Evolutionary conservation across 495 filamentous ascomycete genomes (phyloP).

Genomic region (Pseudotulostoma volvatum): DNA sequence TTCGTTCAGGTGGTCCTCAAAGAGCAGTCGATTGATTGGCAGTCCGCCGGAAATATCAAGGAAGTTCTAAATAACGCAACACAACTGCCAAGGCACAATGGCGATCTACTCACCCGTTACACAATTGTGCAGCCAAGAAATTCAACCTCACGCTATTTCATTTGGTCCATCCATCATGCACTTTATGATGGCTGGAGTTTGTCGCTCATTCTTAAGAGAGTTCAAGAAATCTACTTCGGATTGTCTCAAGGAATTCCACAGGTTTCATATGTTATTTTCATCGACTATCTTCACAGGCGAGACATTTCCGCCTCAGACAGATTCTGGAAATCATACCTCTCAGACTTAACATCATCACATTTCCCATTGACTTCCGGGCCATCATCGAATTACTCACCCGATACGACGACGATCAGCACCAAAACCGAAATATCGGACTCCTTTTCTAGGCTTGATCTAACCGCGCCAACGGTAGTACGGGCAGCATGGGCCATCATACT

Average conservation of each 20-base stretch:
- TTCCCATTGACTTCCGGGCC: constrained; percentile 5
- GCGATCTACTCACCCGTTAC: constrained; percentile 39
- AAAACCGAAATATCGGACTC: constrained; percentile 7
- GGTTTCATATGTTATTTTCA: constrained; percentile 25
- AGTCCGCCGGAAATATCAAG: constrained; percentile 24
- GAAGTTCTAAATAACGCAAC: constrained; percentile 28
- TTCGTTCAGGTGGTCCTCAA: constrained; percentile 41
- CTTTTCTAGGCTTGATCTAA: constrained; percentile 18
- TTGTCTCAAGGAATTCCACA: constrained; percentile 3
- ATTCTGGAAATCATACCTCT: constrained; percentile 31
- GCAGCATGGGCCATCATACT: constrained; percentile 39
- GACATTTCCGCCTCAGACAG: constrained; percentile 21
- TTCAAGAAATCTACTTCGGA: constrained; percentile 30
- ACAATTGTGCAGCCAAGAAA: constrained; percentile 24
- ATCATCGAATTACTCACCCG: not conserved
- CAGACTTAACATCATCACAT: constrained; percentile 8
- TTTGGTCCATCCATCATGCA: constrained; percentile 51
- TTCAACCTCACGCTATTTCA: constrained; percentile 27
- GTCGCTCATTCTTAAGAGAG: constrained; percentile 37
- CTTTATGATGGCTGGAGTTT: constrained; percentile 59
- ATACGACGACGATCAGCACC: not conserved
- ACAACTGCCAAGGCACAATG: constrained; percentile 32
- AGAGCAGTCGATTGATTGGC: constrained; percentile 30
- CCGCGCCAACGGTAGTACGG: constrained; percentile 32
- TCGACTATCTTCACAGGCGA: constrained; percentile 21